phyloP scores from a whole-genome alignment of 768 basidiomycete genomes.

The Lentinula sp. region DNA sequence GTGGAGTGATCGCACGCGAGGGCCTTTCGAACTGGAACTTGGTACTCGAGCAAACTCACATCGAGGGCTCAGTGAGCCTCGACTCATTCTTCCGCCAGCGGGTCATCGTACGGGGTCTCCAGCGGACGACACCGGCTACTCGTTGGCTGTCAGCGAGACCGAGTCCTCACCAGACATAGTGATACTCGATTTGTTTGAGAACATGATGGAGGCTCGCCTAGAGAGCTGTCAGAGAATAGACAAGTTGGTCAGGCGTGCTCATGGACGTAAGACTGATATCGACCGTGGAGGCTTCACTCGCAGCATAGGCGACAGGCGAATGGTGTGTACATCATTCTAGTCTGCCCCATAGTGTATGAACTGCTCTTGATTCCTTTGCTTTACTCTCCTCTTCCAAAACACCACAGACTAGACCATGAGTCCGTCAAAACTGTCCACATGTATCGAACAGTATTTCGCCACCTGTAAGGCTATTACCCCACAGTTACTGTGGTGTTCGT shows the following conservation, averaged over 20 bases:
- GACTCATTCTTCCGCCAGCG: slow-evolving; percentile 8
- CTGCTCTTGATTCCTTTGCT: neutral
- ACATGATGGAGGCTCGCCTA: slow-evolving; percentile 69
- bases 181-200: slow-evolving; percentile 62
- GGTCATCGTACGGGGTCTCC: neutral
- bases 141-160: slow-evolving; percentile 19
- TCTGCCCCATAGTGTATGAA: neutral
- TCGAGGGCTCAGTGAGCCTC: slow-evolving; percentile 16
- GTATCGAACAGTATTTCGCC: neutral
- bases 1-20: neutral
- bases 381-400: neutral
- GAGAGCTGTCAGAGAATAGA: slow-evolving; percentile 69
- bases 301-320: neutral
- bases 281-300: neutral
- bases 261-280: slow-evolving; percentile 21
- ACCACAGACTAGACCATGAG: neutral
- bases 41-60: neutral
- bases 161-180: slow-evolving; percentile 27
- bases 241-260: slow-evolving; percentile 46
- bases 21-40: neutral
- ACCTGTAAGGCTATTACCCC: neutral
- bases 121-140: slow-evolving; percentile 2
- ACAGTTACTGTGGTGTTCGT: neutral
- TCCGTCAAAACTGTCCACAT: neutral
- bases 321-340: neutral